Percentiles rank a stretch among this genome's conserved stretches.
phyloP scores from a whole-genome alignment of 2,329 filamentous ascomycete genomes.

The Ophiostoma quercus region DNA sequence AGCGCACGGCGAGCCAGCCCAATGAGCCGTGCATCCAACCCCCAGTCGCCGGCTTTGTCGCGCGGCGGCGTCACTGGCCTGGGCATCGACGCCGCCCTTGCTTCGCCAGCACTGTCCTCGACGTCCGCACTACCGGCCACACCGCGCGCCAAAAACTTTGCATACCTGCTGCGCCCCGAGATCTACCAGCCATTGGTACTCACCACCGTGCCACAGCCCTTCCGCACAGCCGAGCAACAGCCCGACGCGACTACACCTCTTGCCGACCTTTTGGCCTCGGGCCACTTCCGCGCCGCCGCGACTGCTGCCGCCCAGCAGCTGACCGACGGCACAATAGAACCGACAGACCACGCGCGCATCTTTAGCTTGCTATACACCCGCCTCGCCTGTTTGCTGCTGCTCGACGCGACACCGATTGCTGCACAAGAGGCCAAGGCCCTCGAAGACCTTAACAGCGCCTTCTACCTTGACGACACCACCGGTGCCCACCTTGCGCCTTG shows the following conservation, averaged over 20 bases:
- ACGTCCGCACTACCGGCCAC: not conserved
- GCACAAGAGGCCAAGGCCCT: conserved; percentile 61
- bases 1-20: conserved; percentile 21
- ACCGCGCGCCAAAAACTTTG: conserved; percentile 59
- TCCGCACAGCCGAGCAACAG: conserved; percentile 62
- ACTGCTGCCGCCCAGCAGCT: conserved; percentile 60
- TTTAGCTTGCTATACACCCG: conserved; percentile 76
- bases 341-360: conserved; percentile 59
- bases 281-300: conserved; percentile 77
- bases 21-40: conserved; percentile 11
- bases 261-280: conserved; percentile 59
- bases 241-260: conserved; percentile 53
- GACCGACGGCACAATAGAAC: conserved; percentile 42
- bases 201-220: conserved; percentile 56
- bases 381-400: conserved; percentile 73
- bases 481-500: conserved; percentile 71
- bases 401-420: conserved; percentile 65
- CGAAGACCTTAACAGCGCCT: conserved; percentile 55
- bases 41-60: conserved; percentile 5
- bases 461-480: conserved; percentile 51
- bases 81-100: conserved; percentile 14
- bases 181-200: conserved; percentile 77
- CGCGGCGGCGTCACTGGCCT: not conserved
- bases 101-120: not conserved
- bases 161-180: conserved; percentile 71